Base-by-base conservation (phyloP, 352 stramenopile genomes). In the Pythium phragmitis region DNA sequence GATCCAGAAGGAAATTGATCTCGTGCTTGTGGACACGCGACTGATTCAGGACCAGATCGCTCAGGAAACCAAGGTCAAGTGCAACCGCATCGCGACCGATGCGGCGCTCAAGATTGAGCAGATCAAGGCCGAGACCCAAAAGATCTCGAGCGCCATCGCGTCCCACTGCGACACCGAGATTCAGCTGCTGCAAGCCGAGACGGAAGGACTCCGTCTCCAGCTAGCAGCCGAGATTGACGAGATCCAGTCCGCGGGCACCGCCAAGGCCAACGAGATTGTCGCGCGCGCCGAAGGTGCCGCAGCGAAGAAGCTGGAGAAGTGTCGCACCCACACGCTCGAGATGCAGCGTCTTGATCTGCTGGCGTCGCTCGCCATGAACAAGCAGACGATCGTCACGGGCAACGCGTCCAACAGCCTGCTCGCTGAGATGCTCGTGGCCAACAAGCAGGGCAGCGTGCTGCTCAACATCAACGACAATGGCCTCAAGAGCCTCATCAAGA, bases 1-100 rank as follows among this genome's bases (percentile, higher is more conserved):
- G 60, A 85, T 85, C 46, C 73, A 79, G 52, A 85, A 85, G 53
- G 73, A 80, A 46, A 74, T 85, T 37, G 77, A 87, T 46, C 70
- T 89, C 21, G 70, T 87, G 37, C 52, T 67, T 17, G 77, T 76
- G 11, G 75, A 89, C 58, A 83, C 70, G 13, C 64, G 68, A 47
- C 67, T 85, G 9, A 52, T 84, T 7, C 59, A 87, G 28, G 70
- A 76, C 26, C 74, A 89, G 60, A 89, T 87, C 42, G 60, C 34
- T 1, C 80, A 89, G 55, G 75, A 89, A 50, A 83, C 70, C 34
- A 45, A 47, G 13, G 60, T 76, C 49, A 62, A 67, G 7, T 50
- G 54, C 23, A 68, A 69, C 57, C 65, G 69, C 45, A 41, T 70
- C 16, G 67, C 71, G 45, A 65, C 60, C 28, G 65, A 72, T 6